Evolutionary conservation across 75 land plant species (phyloP).

Genomic region (Selaginella tamariscina): DNA sequence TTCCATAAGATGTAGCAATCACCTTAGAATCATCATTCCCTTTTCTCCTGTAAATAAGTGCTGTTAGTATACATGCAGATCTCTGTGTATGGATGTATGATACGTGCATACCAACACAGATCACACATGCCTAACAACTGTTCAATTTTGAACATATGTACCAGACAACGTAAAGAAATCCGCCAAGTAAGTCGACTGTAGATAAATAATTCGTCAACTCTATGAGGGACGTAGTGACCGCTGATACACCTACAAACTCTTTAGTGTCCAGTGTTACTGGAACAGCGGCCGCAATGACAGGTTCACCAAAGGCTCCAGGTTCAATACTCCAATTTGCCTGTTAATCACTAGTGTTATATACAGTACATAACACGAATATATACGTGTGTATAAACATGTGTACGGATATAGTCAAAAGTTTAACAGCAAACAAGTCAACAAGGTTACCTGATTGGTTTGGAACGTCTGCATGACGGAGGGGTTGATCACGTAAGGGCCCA

Average conservation of each 20-base stretch:
- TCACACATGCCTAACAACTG: too few species aligned
- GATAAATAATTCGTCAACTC: conserved; percentile 5
- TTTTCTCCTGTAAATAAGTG: neutral
- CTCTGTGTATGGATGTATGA: neutral
- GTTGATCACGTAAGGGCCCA: neutral
- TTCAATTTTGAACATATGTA: neutral
- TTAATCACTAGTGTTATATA: neutral
- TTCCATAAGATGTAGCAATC: neutral
- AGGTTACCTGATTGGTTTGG: neutral
- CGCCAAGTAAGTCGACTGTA: conserved; percentile 8
- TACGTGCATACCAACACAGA: too few species aligned
- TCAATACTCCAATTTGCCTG: conserved; percentile 7
- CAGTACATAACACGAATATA: neutral
- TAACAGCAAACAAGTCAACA: too few species aligned
- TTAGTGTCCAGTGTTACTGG: neutral
- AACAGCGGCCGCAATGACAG: neutral
- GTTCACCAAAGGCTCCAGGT: conserved; percentile 2
- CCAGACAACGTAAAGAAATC: conserved; percentile 11
- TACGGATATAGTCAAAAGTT: too few species aligned
- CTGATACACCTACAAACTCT: neutral
- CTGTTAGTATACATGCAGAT: neutral
- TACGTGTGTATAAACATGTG: too few species aligned
- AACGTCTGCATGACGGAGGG: neutral
- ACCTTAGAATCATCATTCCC: neutral
- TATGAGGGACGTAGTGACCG: neutral